A percentile compares a stretch with the other conserved stretches of the same genome.
Conservation (phyloP, 1,284 basidiomycete genomes). For the Ustilago crameri region DNA sequence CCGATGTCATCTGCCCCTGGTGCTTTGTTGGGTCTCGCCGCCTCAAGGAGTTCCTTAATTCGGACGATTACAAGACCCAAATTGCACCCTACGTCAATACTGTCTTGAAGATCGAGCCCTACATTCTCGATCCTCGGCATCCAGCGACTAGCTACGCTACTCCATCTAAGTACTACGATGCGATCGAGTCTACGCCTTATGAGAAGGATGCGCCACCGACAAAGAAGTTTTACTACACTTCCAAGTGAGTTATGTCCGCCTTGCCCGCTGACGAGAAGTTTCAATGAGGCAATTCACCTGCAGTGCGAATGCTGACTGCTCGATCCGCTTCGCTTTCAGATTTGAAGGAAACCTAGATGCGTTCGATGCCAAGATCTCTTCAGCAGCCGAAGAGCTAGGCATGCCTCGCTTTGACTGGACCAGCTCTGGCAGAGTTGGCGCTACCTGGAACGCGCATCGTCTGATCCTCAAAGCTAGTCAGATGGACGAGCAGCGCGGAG, state of each 20-base stretch:
- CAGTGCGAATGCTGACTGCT: too few relatives aligned
- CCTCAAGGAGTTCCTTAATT: conserved; percentile 41
- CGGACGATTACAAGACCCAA: conserved; percentile 44
- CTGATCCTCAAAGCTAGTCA: conserved; percentile 42
- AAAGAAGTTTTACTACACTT: conserved; percentile 46
- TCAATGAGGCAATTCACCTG: too few relatives aligned
- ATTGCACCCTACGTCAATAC: conserved; percentile 39
- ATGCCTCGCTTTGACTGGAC: conserved; percentile 45
- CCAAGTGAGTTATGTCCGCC: conserved; percentile 16
- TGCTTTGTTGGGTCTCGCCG: conserved; percentile 48
- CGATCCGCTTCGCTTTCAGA: background rate
- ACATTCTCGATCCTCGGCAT: conserved; percentile 50
- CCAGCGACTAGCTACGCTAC: conserved; percentile 39
- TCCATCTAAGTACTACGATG: conserved; percentile 45
- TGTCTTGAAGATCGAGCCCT: conserved; percentile 46
- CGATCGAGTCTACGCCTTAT: conserved; percentile 45
- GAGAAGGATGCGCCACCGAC: conserved; percentile 41
- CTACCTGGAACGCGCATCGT: conserved; percentile 52
- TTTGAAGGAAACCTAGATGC: conserved; percentile 46
- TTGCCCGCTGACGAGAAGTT: background rate
- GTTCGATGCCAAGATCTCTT: conserved; percentile 50
- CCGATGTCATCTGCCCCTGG: conserved; percentile 56
- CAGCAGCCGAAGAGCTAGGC: conserved; percentile 28
- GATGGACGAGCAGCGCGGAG: conserved; percentile 25
- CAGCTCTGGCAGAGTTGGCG: conserved; percentile 46